phyloP scores from a whole-genome alignment of 176 grass and related monocot species.

The Typha latifolia region DNA sequence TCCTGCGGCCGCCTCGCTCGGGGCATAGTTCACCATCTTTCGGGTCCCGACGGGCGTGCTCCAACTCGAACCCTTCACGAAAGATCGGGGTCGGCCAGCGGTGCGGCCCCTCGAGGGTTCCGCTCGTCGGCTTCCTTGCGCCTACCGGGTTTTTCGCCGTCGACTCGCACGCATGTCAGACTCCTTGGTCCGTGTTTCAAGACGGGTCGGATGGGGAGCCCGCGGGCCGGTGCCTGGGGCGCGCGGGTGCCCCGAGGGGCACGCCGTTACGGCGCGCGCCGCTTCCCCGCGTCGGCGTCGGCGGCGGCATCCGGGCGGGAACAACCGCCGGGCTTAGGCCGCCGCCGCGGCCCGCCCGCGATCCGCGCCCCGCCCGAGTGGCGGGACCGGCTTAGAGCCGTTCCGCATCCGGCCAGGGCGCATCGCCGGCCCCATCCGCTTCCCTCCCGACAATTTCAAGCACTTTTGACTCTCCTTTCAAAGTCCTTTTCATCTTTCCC shows the following conservation, averaged over 20 bases:
- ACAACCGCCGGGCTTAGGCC: neutral
- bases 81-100: constrained; percentile 31
- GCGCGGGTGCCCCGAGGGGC: too few relatives aligned
- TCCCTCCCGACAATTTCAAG: constrained; percentile 21
- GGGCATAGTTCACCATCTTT: constrained; percentile 68
- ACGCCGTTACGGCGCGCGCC: too few relatives aligned
- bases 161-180: constrained; percentile 35
- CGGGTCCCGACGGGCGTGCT: constrained; percentile 23
- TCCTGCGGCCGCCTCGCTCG: too few relatives aligned
- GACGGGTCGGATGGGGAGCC: constrained; percentile 37
- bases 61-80: constrained; percentile 66
- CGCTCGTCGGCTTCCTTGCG: too few relatives aligned
- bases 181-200: constrained; percentile 49
- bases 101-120: constrained; percentile 5
- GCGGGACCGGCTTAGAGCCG: too few relatives aligned
- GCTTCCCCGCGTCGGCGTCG: too few relatives aligned
- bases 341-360: too few relatives aligned
- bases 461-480: constrained; percentile 3
- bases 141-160: too few relatives aligned
- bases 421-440: constrained; percentile 4
- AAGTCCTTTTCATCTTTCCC: constrained; percentile 45
- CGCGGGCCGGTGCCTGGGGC: constrained; percentile 7
- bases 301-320: too few relatives aligned
- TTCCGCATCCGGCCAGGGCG: too few relatives aligned
- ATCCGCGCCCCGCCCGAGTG: too few relatives aligned